These are phyloP conservation scores for Fallopia convolvulus DNA, from an alignment of 148 eudicot species.

Conservation along the genomic window DNA sequence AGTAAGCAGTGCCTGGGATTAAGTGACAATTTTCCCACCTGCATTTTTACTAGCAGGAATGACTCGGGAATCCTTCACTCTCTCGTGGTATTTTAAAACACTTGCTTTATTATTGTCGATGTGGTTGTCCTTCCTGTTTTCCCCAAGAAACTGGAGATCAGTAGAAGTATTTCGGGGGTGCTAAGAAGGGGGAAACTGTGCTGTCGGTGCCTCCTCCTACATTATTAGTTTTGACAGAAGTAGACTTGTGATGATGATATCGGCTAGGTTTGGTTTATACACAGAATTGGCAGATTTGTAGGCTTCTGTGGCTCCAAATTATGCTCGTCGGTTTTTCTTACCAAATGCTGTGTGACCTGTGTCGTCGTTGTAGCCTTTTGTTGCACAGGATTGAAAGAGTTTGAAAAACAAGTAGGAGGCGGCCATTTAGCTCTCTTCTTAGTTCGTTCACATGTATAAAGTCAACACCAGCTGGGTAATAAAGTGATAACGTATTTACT, in stretches of 20 bases:
- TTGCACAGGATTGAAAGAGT: not conserved
- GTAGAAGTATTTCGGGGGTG: not conserved
- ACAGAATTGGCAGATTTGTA: slow-evolving; percentile 5
- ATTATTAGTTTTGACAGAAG: slow-evolving; percentile 8
- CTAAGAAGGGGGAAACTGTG: slow-evolving; percentile 7
- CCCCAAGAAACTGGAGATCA: slow-evolving; percentile 12
- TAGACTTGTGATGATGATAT: not conserved
- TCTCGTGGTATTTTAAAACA: not conserved
- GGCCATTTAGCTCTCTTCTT: not conserved
- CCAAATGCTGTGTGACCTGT: not conserved
- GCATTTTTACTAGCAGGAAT: not conserved
- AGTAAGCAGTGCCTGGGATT: slow-evolving; percentile 75
- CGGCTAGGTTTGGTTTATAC: slow-evolving; percentile 3
- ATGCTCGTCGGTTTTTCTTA: not conserved
- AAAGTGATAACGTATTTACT: not conserved
- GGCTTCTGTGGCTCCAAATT: slow-evolving; percentile 4
- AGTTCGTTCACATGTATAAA: not conserved
- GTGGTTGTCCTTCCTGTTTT: slow-evolving; percentile 1
- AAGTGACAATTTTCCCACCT: not conserved
- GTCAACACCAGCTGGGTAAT: not conserved
- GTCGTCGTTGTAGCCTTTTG: not conserved
- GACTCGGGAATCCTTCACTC: not conserved
- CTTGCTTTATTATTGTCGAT: not conserved
- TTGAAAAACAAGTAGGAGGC: not conserved
- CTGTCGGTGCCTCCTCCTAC: not conserved